phyloP scores from a whole-genome alignment of 371 early-diverging fungal species.

The Lichtheimia ramosa region DNA sequence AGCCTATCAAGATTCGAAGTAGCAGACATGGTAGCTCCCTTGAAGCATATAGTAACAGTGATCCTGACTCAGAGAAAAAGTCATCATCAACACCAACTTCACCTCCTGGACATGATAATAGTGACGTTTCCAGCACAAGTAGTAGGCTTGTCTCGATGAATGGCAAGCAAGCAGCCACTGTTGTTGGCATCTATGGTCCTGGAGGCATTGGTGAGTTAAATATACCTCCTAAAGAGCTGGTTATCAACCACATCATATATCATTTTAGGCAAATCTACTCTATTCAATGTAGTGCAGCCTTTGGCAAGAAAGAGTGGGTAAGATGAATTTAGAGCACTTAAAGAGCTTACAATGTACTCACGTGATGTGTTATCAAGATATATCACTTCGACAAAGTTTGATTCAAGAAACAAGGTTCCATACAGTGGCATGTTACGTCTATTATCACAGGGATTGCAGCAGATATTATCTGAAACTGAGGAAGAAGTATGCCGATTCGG shows the following conservation, averaged over 20 bases:
- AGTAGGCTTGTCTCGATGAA: no score
- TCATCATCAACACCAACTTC: no score
- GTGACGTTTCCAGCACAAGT: no score
- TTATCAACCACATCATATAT: no score
- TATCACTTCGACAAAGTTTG: slow-evolving; percentile 40
- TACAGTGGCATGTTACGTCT: slow-evolving; percentile 39
- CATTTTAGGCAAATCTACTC: slow-evolving; percentile 40
- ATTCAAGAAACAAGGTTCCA: slow-evolving; percentile 37
- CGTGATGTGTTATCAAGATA: slow-evolving; percentile 17
- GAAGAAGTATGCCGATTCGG: slow-evolving; percentile 37
- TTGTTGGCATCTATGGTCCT: slow-evolving; percentile 34
- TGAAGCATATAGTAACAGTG: no score
- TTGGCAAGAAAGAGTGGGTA: slow-evolving; percentile 44
- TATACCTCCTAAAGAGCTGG: no score
- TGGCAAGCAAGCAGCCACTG: background rate
- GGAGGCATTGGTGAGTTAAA: slow-evolving; percentile 24
- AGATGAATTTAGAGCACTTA: background rate
- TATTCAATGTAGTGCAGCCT: slow-evolving; percentile 36
- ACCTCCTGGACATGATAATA: no score
- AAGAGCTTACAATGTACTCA: no score
- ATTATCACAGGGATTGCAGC: slow-evolving; percentile 42
- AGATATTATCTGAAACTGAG: slow-evolving; percentile 42
- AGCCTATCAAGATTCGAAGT: no score
- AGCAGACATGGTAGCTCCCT: no score
- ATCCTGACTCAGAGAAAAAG: no score